These are phyloP conservation scores for Quercus parvula DNA, from an alignment of 306 rosid species.

Conservation along the genomic window DNA sequence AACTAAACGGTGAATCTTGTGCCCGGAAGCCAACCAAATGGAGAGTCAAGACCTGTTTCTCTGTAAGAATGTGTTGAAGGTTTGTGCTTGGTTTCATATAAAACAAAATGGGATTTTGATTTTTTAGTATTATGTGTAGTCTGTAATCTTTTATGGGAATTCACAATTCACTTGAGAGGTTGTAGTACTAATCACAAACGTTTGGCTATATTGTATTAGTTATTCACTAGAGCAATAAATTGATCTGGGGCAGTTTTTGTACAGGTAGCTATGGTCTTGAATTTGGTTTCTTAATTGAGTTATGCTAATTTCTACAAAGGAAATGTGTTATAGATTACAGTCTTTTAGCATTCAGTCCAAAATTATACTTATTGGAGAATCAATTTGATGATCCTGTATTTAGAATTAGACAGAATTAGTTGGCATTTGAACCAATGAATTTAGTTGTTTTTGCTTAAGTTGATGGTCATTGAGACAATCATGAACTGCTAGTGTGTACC, in stretches of 20 bases:
- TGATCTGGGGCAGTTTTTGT: neutral
- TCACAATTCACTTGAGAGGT: neutral
- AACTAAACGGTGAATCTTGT: neutral
- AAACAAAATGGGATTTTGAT: neutral
- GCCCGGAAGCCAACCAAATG: neutral
- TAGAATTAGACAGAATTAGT: neutral
- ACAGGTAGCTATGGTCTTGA: neutral
- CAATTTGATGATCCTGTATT: neutral
- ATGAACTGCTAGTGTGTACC: neutral
- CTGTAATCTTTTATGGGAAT: neutral
- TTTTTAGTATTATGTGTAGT: neutral
- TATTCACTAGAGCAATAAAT: neutral
- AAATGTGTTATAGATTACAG: neutral
- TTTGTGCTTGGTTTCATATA: neutral
- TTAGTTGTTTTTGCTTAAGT: neutral
- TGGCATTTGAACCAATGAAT: neutral
- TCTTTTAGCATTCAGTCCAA: neutral
- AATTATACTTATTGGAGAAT: neutral
- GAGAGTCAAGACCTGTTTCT: neutral
- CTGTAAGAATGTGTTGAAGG: slow-evolving; percentile 17
- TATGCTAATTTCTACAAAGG: neutral
- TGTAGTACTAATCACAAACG: too few species aligned
- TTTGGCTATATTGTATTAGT: neutral
- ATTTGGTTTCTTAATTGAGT: neutral
- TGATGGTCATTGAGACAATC: neutral